Evolutionary conservation across 805 yeast genomes (phyloP), one percentile per base, ranked within the genome.

Genomic region (Grigorovia transvaalensis): DNA sequence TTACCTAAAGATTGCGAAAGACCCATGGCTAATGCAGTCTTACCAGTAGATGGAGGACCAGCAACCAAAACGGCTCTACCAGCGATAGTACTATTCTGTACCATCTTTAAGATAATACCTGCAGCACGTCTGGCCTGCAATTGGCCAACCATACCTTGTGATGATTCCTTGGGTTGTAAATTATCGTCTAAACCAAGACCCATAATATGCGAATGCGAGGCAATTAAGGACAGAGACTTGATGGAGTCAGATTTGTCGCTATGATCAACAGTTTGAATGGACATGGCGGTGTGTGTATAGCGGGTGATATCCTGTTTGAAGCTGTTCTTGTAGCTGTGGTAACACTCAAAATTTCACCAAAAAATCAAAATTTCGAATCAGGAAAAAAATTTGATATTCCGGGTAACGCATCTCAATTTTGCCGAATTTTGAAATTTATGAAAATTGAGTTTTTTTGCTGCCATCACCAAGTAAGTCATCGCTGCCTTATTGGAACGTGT

Each of bases 31-130:
- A 93, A 80, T 42, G 99, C 99, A 2, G 99, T 93, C 69, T 93
- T 93, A 70, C 99, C 99, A 0, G 99, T 93, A 13, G 96, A 88
- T 30, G 99, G 99, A 11, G 98, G 98, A 44, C 99, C 99, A 0
- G 99, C 98, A 54, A 93, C 77, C 56, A 93, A 72, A 19, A 90
- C 93, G 1, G 98, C 97, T 59, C 97, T 80, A 29, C 99, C 99
- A 20, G 98, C 96, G 70, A 93, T 91, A 58, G 87, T 82, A 49
- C 96, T 96, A 38, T 86, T 89, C 65, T 88, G 89, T 54, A 93
- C 88, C 88, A 93, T 84, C 71, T 87, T 90, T 59, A 91, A 78
- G 50, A 93, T 84, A 44, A 93, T 84, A 53, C 96, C 99, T 18
- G 96, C 96, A 5, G 99, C 98, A 65, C 82, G 84, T 70, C 99